Percentiles rank a stretch among this genome's conserved stretches.
phyloP scores from a whole-genome alignment of 371 early-diverging fungal genomes.

The Gilbertella persicaria region DNA sequence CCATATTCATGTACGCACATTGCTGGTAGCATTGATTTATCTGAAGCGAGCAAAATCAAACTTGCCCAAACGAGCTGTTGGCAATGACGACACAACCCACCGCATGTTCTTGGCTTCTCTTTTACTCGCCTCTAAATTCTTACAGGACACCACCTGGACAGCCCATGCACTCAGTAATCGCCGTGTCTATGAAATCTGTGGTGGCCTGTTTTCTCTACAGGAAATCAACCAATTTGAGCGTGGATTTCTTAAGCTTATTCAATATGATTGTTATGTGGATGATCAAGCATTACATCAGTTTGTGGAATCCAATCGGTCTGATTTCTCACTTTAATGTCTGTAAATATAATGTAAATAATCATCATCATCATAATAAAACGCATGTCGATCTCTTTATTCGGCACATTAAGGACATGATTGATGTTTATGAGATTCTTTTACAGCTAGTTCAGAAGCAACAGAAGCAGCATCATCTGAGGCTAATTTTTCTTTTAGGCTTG shows the following conservation, averaged over 20 bases:
- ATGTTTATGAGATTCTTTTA: constrained; percentile 4
- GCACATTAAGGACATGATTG: not conserved
- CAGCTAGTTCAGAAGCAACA: constrained; percentile 16
- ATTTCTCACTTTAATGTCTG: constrained; percentile 33
- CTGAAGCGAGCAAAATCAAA: constrained; percentile 43
- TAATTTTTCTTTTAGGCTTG: not conserved
- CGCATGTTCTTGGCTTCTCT: constrained; percentile 81
- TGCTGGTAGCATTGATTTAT: constrained; percentile 48
- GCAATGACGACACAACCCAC: constrained; percentile 55
- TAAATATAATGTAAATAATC: not conserved
- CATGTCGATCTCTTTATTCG: not conserved
- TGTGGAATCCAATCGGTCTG: constrained; percentile 34
- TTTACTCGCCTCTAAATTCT: constrained; percentile 74
- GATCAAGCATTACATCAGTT: constrained; percentile 34
- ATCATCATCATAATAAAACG: not conserved
- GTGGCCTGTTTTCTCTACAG: constrained; percentile 34
- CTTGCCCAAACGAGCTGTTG: constrained; percentile 40
- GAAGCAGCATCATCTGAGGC: constrained; percentile 16
- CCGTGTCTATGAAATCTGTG: constrained; percentile 39
- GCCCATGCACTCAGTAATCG: constrained; percentile 33
- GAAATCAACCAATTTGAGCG: constrained; percentile 45
- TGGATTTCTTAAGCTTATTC: constrained; percentile 46
- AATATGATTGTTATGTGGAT: constrained; percentile 48
- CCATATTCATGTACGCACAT: constrained; percentile 38
- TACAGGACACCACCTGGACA: constrained; percentile 71